Evolutionary conservation across 2,329 filamentous ascomycete species (phyloP), one percentile per base, ranked within the genome.

Genomic region (Onygenales sp.): DNA sequence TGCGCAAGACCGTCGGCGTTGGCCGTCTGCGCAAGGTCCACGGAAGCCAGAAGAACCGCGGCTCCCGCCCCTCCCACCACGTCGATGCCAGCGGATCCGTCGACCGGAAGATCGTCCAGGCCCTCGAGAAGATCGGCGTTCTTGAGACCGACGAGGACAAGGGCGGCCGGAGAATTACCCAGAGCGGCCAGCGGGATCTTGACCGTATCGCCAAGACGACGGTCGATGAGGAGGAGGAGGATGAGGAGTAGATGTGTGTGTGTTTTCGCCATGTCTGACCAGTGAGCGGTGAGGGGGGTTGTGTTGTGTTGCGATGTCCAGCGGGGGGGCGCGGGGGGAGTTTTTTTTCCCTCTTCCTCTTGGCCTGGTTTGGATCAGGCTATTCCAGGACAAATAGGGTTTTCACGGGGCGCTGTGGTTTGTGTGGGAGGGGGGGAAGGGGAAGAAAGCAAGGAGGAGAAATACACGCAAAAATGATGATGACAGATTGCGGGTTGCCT

Each of bases 1-100:
- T 98, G 76, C 88, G 93, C 81, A 98, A 98, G 84, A 96, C 91
- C 61, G 91, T 98, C 73, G 93, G 93, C 83, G 89, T 98, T 66
- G 93, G 93, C 78, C 90, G 93, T 72, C 85, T 98, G 68, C 87
- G 92, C 77, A 95, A 95, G 82, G 87, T 87, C 63, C 93, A 98
- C 84, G 93, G 90, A 69, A 87, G 84, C 67, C 87, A 87, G 81
- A 96, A 95, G 86, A 98, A 97, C 87, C 90, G 93, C 67, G 93
- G 93, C 69, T 84, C 84, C 67, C 84, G 87, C 66, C 93, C 93
- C 73, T 89, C 85, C 62, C 86, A 95, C 79, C 93, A 98, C 83
- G 89, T 95, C 69, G 87, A 96, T 73, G 93, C 91, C 75, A 91
- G 86, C 66, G 92, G 92, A 75, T 85, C 84, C 72, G 91, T 98